Conservation (phyloP, 1,284 basidiomycete species). For the Pseudozyma thailandica region DNA sequence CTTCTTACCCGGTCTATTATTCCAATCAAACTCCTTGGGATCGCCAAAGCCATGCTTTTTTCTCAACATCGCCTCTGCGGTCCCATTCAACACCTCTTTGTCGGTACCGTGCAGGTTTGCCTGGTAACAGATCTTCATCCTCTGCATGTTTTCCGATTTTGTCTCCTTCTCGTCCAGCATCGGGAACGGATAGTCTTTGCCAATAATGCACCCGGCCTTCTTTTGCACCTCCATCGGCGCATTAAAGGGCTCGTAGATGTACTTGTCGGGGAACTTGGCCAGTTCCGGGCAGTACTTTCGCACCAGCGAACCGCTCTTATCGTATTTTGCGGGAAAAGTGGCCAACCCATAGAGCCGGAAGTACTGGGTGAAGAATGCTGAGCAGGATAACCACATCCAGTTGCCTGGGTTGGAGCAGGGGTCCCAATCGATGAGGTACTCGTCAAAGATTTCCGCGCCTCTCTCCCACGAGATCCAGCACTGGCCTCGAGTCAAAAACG, state of each 20-base stretch:
- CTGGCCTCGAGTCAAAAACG: slow-evolving; percentile 73
- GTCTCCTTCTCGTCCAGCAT: slow-evolving; percentile 62
- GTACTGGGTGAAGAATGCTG: slow-evolving; percentile 70
- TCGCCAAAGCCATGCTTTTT: slow-evolving; percentile 53
- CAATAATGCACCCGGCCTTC: slow-evolving; percentile 58
- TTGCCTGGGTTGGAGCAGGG: slow-evolving; percentile 70
- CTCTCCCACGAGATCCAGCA: slow-evolving; percentile 74
- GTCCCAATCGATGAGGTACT: slow-evolving; percentile 70
- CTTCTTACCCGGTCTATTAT: slow-evolving; percentile 31
- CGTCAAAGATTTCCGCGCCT: slow-evolving; percentile 72
- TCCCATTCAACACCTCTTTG: slow-evolving; percentile 58
- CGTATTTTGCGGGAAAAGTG: slow-evolving; percentile 70
- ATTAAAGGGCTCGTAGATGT: slow-evolving; percentile 59
- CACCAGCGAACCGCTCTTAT: slow-evolving; percentile 70
- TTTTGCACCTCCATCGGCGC: slow-evolving; percentile 57
- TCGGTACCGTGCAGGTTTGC: slow-evolving; percentile 41
- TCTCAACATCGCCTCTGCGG: slow-evolving; percentile 50
- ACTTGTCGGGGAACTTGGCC: slow-evolving; percentile 58
- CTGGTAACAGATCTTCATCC: slow-evolving; percentile 55
- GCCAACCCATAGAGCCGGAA: slow-evolving; percentile 70
- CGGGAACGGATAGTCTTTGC: slow-evolving; percentile 58
- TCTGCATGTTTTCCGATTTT: slow-evolving; percentile 49
- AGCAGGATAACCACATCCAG: slow-evolving; percentile 72
- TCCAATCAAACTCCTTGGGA: slow-evolving; percentile 35
- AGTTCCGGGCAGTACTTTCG: slow-evolving; percentile 70